Conservation (phyloP, 768 basidiomycete species). For the Suillus discolor region DNA sequence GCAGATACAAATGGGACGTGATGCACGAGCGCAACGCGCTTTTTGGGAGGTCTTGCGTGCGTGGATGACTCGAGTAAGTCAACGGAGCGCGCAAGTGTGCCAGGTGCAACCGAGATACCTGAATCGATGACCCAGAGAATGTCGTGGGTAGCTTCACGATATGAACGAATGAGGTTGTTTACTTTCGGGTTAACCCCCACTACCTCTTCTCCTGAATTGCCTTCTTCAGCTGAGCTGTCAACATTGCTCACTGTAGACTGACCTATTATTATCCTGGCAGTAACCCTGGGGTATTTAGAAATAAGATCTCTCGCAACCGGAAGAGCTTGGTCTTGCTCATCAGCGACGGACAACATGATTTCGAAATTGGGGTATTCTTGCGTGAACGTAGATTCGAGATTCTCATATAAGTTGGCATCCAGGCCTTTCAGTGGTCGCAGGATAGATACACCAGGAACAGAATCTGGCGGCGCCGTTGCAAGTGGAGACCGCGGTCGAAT, state of each 20-base stretch:
- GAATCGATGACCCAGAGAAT: constrained; percentile 98
- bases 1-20: constrained; percentile 91
- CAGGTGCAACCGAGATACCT: constrained; percentile 79
- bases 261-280: constrained; percentile 76
- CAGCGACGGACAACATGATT: constrained; percentile 89
- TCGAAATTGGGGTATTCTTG: constrained; percentile 94
- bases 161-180: constrained; percentile 91
- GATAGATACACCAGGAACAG: constrained; percentile 88
- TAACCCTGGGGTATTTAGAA: constrained; percentile 74
- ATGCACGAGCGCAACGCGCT: constrained; percentile 83
- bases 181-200: constrained; percentile 97
- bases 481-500: constrained; percentile 64
- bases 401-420: constrained; percentile 95
- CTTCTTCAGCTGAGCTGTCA: constrained; percentile 6
- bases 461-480: constrained; percentile 44
- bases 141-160: constrained; percentile 78
- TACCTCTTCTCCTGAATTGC: constrained; percentile 65
- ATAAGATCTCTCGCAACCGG: constrained; percentile 77
- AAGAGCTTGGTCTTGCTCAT: constrained; percentile 87
- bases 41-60: constrained; percentile 36
- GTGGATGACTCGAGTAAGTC: constrained; percentile 61
- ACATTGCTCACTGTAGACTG: background rate
- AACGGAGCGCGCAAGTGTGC: constrained; percentile 83
- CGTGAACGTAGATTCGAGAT: constrained; percentile 88
- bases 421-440: constrained; percentile 93